Evolutionary conservation across 1,284 basidiomycete genomes (phyloP), one percentile per base, ranked within the genome.

Genomic region (Marasmius fiardii): DNA sequence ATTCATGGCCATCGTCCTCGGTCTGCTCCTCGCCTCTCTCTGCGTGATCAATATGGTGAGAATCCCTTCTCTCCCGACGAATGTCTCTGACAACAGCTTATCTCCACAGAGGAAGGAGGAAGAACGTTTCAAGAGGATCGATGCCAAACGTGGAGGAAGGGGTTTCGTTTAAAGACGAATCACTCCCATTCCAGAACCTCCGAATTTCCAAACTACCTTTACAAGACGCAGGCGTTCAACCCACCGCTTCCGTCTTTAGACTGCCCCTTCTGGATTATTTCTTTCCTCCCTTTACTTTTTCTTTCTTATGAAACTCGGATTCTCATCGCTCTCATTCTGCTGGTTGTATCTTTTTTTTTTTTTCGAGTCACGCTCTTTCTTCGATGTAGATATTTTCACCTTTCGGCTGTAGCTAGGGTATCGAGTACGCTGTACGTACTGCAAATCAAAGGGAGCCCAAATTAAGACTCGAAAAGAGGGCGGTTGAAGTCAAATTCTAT

Each of bases 111-210:
- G 90, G 62, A 74, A 86, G 66, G 87, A 92, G 70, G 78, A 82
- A 55, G 87, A 90, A 61, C 84, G 92, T 37, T 93, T 94, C 79
- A 85, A 82, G 75, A 87, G 78, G 73, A 94, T 94, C 62, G 91
- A 94, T 64, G 81, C 82, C 58, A 95, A 94, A 74, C 85, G 89
- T 61, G 91, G 90, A 59, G 89, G 89, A 53, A 76, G 78, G 58
- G 89, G 90, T 58, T 94, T 94, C 66, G 91, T 93, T 60, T 94
- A 76, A 87, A 16, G 28, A 24, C 47, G 26, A 16, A 20, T 33
- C 28, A 23, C 21, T 26, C 37, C 11, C 16, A 18, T 41, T 16
- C 39, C 14, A n/a, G n/a, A 14, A 7, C 16, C 20, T 41, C 8
- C 39, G 7, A 16, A 41, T 14, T 14, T 41, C 20, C 39, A 6